Conservation (phyloP, 169 alveolate genomes). For the Cryptosporidium xiaoi region DNA sequence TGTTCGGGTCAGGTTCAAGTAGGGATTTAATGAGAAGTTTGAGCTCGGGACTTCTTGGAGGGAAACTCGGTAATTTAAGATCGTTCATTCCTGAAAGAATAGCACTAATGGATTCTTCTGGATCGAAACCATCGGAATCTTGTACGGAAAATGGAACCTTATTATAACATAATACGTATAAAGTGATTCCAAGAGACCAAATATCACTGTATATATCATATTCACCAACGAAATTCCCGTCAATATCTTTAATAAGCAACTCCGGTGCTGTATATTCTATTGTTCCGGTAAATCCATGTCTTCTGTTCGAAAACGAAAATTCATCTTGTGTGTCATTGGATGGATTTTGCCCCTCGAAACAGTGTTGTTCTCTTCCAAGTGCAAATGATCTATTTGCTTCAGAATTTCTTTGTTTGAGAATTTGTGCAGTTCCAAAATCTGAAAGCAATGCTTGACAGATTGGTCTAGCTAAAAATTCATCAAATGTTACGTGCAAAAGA, state of each 20-base stretch:
- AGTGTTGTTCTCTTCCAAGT: neutral
- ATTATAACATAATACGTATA: slow-evolving; percentile 80
- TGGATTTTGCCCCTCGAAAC: slow-evolving; percentile 18
- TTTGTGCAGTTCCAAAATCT: slow-evolving; percentile 86
- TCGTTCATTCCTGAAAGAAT: slow-evolving; percentile 46
- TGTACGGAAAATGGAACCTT: slow-evolving; percentile 51
- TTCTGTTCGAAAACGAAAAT: slow-evolving; percentile 18
- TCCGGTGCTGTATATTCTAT: slow-evolving; percentile 89
- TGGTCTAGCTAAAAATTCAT: slow-evolving; percentile 66
- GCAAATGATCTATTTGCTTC: slow-evolving; percentile 26
- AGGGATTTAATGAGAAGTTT: slow-evolving; percentile 45
- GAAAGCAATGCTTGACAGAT: slow-evolving; percentile 81
- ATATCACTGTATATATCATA: slow-evolving; percentile 81
- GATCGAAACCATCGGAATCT: slow-evolving; percentile 30
- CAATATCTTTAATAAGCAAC: slow-evolving; percentile 76
- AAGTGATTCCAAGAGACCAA: slow-evolving; percentile 86
- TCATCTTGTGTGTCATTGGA: slow-evolving; percentile 12
- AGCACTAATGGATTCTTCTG: slow-evolving; percentile 61
- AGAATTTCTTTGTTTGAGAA: slow-evolving; percentile 44
- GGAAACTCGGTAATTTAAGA: slow-evolving; percentile 31
- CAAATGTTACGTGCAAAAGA: slow-evolving; percentile 64
- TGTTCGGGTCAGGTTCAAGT: slow-evolving; percentile 42
- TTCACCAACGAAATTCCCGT: slow-evolving; percentile 70
- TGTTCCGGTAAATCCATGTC: slow-evolving; percentile 84
- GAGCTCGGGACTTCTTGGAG: slow-evolving; percentile 30